These are phyloP conservation scores for Cutaneotrichosporon sp. DNA, from an alignment of 1,284 basidiomycete species.

Conservation along the genomic window DNA sequence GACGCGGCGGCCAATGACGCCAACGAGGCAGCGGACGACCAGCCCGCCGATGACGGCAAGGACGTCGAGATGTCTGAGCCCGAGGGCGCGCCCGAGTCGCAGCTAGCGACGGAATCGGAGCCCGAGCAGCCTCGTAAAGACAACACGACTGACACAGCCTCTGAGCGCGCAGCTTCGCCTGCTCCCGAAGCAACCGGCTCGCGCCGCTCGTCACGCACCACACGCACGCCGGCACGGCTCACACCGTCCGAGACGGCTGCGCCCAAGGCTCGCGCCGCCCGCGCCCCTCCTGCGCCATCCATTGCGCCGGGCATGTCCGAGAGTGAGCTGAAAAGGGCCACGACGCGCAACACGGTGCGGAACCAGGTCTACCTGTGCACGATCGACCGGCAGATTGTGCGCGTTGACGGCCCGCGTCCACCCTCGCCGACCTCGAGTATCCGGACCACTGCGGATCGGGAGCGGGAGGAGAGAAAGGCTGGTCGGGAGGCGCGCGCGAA, in stretches of 20 bases:
- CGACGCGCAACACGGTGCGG: slow-evolving; percentile 36
- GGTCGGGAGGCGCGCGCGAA: slow-evolving; percentile 63
- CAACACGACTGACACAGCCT: neutral
- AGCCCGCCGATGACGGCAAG: neutral
- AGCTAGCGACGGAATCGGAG: neutral
- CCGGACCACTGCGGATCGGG: slow-evolving; percentile 62
- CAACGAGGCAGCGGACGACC: neutral
- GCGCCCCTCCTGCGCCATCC: slow-evolving; percentile 2
- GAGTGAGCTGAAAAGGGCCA: slow-evolving; percentile 40
- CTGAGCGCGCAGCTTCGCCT: neutral
- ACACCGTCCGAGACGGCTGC: slow-evolving; percentile 1
- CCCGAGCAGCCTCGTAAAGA: too few species aligned
- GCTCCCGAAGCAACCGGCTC: neutral
- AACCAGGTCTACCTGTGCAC: slow-evolving; percentile 46
- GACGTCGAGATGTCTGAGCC: too few species aligned
- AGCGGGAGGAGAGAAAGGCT: slow-evolving; percentile 61
- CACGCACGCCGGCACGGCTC: neutral
- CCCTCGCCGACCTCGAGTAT: slow-evolving; percentile 72
- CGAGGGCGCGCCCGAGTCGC: too few species aligned
- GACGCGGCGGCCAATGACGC: too few species aligned
- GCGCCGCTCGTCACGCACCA: slow-evolving; percentile 4
- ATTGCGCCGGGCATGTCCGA: slow-evolving; percentile 34
- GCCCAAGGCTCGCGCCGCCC: neutral
- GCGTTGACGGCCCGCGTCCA: slow-evolving; percentile 64
- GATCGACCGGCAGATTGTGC: slow-evolving; percentile 54